Conservation (phyloP, 1,284 basidiomycete genomes). For the Grifola frondosa region DNA sequence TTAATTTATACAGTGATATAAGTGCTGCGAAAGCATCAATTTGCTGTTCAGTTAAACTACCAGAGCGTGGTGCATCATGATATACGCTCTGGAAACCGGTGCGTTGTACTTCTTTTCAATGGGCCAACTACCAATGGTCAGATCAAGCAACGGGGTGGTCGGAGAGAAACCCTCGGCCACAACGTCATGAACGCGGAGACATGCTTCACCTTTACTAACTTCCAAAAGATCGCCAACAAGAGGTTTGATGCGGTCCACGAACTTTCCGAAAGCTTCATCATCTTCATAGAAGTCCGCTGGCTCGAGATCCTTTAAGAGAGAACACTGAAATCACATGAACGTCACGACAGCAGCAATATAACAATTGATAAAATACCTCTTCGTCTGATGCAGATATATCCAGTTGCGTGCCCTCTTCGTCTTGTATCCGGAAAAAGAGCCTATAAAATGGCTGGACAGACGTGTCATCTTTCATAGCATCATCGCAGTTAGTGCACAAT, state of each 20-base stretch:
- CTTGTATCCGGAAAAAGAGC: slow-evolving; percentile 50
- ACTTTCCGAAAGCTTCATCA: slow-evolving; percentile 33
- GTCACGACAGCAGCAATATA: slow-evolving; percentile 2
- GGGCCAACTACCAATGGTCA: slow-evolving; percentile 20
- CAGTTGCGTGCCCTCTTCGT: slow-evolving; percentile 43
- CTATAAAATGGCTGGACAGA: slow-evolving; percentile 47
- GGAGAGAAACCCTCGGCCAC: background rate
- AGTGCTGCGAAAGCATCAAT: no score
- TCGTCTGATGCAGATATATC: slow-evolving; percentile 43
- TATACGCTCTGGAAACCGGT: slow-evolving; percentile 12
- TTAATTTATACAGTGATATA: no score
- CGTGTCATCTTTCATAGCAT: slow-evolving; percentile 44
- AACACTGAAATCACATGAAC: slow-evolving; percentile 35
- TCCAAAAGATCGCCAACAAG: slow-evolving; percentile 43
- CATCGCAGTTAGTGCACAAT: slow-evolving; percentile 51
- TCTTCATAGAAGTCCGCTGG: slow-evolving; percentile 44
- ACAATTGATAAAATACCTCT: slow-evolving; percentile 10
- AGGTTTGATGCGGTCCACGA: slow-evolving; percentile 40
- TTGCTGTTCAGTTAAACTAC: no score
- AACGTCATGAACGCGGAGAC: slow-evolving; percentile 6
- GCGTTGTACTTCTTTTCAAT: slow-evolving; percentile 10
- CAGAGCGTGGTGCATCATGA: slow-evolving; percentile 17
- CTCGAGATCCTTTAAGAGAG: slow-evolving; percentile 42
- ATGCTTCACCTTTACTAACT: slow-evolving; percentile 13
- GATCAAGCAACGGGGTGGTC: slow-evolving; percentile 10